Conservation (phyloP, 2,329 filamentous ascomycete genomes). For the Gaeumannomyces tritici region DNA sequence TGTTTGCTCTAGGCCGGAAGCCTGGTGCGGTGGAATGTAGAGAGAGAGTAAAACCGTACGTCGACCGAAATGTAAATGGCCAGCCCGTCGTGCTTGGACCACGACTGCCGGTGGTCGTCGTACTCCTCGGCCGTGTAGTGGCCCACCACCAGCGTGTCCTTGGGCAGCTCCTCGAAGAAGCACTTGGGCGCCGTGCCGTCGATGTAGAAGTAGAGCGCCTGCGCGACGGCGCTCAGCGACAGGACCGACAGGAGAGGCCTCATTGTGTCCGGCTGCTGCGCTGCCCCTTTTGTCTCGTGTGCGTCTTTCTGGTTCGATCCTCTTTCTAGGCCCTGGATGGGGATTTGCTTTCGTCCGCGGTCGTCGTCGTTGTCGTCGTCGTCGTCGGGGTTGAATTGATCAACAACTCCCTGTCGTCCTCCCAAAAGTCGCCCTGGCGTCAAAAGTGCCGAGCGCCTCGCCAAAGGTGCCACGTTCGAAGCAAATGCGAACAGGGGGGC, state of each 20-base stretch:
- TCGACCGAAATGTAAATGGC: conserved; percentile 84
- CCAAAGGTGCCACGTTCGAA: conserved; percentile 44
- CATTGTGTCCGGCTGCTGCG: conserved; percentile 31
- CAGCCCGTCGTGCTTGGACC: conserved; percentile 64
- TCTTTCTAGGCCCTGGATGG: not conserved
- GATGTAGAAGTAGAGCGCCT: conserved; percentile 92
- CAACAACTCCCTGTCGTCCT: too few relatives aligned
- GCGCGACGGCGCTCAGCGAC: conserved; percentile 54
- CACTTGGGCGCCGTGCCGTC: conserved; percentile 81
- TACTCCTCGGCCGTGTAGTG: conserved; percentile 83
- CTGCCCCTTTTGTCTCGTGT: not conserved
- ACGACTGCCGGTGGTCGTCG: conserved; percentile 59
- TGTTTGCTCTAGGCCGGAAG: too few relatives aligned
- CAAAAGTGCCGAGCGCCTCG: too few relatives aligned
- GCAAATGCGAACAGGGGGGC: conserved; percentile 3
- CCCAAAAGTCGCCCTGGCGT: too few relatives aligned
- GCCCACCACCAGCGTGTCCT: conserved; percentile 92
- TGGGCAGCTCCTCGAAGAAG: conserved; percentile 96
- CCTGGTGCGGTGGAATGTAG: too few relatives aligned
- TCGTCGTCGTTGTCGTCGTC: too few relatives aligned
- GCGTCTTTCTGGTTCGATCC: not conserved
- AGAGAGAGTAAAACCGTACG: conserved; percentile 28
- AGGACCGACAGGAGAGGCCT: conserved; percentile 55
- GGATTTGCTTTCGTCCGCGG: conserved; percentile 1
- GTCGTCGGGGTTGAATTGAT: not conserved